Percentiles rank a stretch among this genome's conserved stretches.
Conservation (phyloP, 805 yeast species). For the Yarrowia divulgata region DNA sequence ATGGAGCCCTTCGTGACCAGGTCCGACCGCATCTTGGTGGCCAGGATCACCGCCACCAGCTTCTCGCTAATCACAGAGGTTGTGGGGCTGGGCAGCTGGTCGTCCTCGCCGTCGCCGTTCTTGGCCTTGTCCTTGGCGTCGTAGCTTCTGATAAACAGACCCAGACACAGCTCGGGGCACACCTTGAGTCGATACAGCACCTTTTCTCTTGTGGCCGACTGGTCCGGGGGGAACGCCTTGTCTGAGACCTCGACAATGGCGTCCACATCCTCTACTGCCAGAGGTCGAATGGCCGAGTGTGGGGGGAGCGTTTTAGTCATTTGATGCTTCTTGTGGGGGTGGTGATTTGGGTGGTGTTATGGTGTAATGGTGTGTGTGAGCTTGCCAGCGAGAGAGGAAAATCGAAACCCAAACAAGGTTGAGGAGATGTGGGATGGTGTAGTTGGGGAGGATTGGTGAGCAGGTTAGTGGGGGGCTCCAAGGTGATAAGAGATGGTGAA, state of each 20-base stretch:
- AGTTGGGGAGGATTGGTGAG: conserved; percentile 3
- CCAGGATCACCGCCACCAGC: conserved; percentile 80
- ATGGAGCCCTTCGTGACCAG: conserved; percentile 65
- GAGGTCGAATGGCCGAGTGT: conserved; percentile 75
- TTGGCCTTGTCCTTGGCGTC: conserved; percentile 40
- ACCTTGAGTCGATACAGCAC: conserved; percentile 71
- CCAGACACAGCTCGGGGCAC: conserved; percentile 92
- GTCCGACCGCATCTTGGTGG: conserved; percentile 66
- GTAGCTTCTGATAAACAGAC: conserved; percentile 80
- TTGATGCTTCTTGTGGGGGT: conserved; percentile 22
- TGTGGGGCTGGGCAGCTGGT: conserved; percentile 45
- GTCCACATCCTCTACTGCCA: conserved; percentile 74
- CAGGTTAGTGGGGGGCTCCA: no score
- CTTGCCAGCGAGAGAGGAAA: conserved; percentile 34
- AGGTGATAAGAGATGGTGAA: no score
- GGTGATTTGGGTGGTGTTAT: conserved; percentile 5
- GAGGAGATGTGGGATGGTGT: conserved; percentile 28
- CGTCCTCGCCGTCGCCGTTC: conserved; percentile 43
- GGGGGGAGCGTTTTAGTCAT: conserved; percentile 54
- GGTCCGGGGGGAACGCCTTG: conserved; percentile 71
- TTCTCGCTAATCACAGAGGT: conserved; percentile 55
- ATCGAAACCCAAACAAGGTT: conserved; percentile 39
- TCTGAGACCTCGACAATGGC: conserved; percentile 68
- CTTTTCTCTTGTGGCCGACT: conserved; percentile 71
- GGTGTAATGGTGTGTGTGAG: background rate